These are phyloP conservation scores for Psidium guajava DNA, from an alignment of 345 rosid genomes.

Conservation along the genomic window DNA sequence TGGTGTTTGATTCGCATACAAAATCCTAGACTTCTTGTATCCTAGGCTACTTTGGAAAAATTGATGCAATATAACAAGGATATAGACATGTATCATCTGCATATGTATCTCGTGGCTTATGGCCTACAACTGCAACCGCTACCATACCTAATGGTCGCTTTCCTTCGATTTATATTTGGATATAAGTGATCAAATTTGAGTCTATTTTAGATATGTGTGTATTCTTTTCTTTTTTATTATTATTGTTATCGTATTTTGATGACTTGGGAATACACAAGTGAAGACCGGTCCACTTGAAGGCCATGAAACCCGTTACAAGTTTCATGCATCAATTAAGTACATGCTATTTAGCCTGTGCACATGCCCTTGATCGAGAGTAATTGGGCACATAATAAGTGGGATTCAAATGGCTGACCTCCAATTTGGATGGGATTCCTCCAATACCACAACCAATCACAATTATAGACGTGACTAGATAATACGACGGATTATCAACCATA, in stretches of 20 bases:
- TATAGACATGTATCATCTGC: not conserved
- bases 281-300: not conserved
- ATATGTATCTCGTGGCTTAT: not conserved
- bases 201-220: not conserved
- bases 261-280: not conserved
- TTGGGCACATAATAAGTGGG: not conserved
- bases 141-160: not conserved
- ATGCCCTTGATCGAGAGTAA: not conserved
- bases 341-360: not conserved
- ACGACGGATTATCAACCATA: not conserved
- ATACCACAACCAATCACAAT: not conserved
- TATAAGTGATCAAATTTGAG: not conserved
- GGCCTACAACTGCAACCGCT: not conserved
- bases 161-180: not conserved
- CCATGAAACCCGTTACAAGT: not conserved
- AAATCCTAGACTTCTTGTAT: not conserved
- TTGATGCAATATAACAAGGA: not conserved
- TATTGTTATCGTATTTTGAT: not conserved
- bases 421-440: not conserved
- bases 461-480: not conserved
- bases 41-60: not conserved
- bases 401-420: not conserved
- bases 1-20: not conserved
- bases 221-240: not conserved
- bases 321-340: not conserved